Evolutionary conservation across 2,329 filamentous ascomycete species (phyloP).

Genomic region (Stromatinia cepivora): DNA sequence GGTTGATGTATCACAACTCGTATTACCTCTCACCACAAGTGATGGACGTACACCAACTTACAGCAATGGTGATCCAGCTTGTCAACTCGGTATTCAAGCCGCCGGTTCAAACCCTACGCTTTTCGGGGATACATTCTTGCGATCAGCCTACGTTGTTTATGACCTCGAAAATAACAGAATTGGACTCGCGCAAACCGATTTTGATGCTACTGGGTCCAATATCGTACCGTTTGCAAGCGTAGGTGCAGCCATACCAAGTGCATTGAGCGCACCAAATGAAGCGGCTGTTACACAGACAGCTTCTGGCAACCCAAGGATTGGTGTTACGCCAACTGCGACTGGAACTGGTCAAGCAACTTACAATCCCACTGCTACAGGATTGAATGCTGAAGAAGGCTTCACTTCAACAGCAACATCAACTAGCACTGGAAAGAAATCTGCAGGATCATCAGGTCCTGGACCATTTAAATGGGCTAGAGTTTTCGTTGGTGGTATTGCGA

Average conservation of each 20-base stretch:
- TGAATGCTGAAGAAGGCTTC: conserved; percentile 38
- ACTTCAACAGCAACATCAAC: conserved; percentile 24
- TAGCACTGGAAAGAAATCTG: conserved; percentile 32
- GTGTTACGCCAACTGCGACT: conserved; percentile 27
- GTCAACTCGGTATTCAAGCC: conserved; percentile 56
- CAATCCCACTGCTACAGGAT: conserved; percentile 35
- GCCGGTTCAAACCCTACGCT: conserved; percentile 38
- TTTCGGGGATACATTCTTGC: conserved; percentile 55
- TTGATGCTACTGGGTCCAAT: conserved; percentile 43
- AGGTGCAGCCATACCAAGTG: conserved; percentile 37
- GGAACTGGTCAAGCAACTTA: conserved; percentile 30
- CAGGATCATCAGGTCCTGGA: conserved; percentile 29
- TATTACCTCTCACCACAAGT: conserved; percentile 40
- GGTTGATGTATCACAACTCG: conserved; percentile 50
- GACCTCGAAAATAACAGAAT: conserved; percentile 54
- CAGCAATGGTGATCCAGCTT: conserved; percentile 43
- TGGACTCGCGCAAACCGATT: conserved; percentile 51
- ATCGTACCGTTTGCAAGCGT: conserved; percentile 37
- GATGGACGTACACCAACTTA: conserved; percentile 41
- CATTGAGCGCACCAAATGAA: conserved; percentile 32
- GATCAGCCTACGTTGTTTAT: conserved; percentile 56
- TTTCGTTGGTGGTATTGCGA: conserved; percentile 29
- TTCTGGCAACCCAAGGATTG: conserved; percentile 34
- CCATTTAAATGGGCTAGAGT: conserved; percentile 37
- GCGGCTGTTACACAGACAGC: conserved; percentile 37